Base-by-base conservation (phyloP, 2,329 filamentous ascomycete species). In the Geosmithia morbida region DNA sequence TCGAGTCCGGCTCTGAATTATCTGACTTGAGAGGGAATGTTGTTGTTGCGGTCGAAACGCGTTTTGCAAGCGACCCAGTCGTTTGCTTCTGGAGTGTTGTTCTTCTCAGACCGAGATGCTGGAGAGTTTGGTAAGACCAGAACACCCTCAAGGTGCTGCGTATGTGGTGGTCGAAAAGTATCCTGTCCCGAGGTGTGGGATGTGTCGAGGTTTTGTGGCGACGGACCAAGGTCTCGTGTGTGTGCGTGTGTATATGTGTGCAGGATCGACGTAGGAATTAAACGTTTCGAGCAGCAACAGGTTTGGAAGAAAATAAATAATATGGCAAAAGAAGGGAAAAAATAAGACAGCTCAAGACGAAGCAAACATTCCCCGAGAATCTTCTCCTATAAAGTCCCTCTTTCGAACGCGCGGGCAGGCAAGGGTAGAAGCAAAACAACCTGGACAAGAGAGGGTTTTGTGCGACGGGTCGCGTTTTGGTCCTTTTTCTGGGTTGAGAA, bases 1-100 rank as follows among this genome's bases (percentile, higher is more conserved):
- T 65, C 68, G 69, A 72, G 70, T 66, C 69, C 70, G 72, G 69
- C 69, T 69, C 63, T 59, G 55, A 61, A 63, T 56, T 33, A 14
- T 18, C 22, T 20, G n/a, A 47, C 29, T n/a, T 30, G 44, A 8
- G 26, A 39, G 17, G 3, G 44, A 17, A 22, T 18, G 20, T 42
- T 16, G 8, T 11, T 18, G 10, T 10, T 22, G 41, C 10, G 17
- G 41, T 22, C 41, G 20, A 26, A 44, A 44, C 19, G 17, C 16
- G 26, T 20, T 11, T n/a, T 26, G 14, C 17, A 46, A 18, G 44
- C 44, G 30, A 46, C 30, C 30, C 41, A 37, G 33, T 37, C 33
- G 33, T 37, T 37, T 37, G 22, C 22, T 26, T 26, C 8, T 5
- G 22, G 8, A 26, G 22, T 26, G 22, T 26, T 26, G 22, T 8